These are phyloP conservation scores for Pinus albicaulis DNA, from an alignment of 75 land plant species.

Conservation along the genomic window DNA sequence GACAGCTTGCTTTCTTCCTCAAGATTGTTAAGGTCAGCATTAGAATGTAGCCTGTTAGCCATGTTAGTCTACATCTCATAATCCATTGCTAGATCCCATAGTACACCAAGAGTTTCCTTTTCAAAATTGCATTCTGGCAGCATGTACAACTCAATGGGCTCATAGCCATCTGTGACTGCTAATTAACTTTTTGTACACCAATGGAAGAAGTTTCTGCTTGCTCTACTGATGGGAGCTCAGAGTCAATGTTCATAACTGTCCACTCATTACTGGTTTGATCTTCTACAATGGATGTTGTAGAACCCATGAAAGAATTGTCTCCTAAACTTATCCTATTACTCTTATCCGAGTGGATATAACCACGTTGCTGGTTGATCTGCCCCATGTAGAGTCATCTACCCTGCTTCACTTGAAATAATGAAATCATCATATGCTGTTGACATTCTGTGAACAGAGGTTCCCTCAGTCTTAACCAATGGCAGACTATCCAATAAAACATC, in stretches of 20 bases:
- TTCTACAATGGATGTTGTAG: conserved; percentile 29
- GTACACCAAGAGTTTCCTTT: conserved; percentile 21
- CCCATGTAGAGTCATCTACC: conserved; percentile 7
- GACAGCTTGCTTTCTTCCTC: conserved; percentile 17
- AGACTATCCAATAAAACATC: neutral
- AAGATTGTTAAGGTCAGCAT: neutral
- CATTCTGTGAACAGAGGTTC: neutral
- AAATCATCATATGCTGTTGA: conserved; percentile 43
- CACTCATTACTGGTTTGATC: conserved; percentile 23
- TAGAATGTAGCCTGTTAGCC: neutral
- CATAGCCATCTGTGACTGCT: conserved; percentile 20
- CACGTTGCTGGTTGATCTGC: neutral
- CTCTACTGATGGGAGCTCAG: conserved; percentile 38
- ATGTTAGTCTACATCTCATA: conserved; percentile 56
- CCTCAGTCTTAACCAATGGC: neutral
- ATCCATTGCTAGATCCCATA: conserved; percentile 66
- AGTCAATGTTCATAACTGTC: conserved; percentile 42
- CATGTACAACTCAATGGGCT: conserved; percentile 61
- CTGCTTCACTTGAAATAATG: conserved; percentile 26
- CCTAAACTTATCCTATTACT: conserved; percentile 8
- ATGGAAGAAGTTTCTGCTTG: conserved; percentile 13
- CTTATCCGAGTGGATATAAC: conserved; percentile 10
- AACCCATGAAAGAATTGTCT: conserved; percentile 73
- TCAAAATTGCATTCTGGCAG: conserved; percentile 56
- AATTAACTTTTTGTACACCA: conserved; percentile 3